Conservation (phyloP, 177 flowering plant genomes). For the Tripterygium wilfordii region DNA sequence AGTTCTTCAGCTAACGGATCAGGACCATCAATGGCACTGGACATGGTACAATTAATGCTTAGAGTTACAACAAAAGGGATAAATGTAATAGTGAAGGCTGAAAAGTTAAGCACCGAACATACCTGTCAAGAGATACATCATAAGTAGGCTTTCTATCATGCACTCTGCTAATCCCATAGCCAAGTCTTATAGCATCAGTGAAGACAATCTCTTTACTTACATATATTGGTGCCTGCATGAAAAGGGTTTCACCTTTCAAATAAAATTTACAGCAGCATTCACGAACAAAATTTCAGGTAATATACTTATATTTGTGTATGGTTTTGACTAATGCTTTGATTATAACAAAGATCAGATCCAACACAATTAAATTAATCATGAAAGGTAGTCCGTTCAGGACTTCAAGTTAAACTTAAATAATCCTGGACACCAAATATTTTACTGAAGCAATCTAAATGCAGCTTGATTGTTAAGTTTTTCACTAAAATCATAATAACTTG, state of each 20-base stretch:
- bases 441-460: too few species aligned
- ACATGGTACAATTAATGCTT: slow-evolving; percentile 11
- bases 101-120: not conserved
- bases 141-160: slow-evolving; percentile 41
- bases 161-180: slow-evolving; percentile 41
- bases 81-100: not conserved
- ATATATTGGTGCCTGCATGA: slow-evolving; percentile 65
- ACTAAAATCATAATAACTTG: too few species aligned
- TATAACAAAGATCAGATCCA: too few species aligned
- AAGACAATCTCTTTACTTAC: slow-evolving; percentile 62
- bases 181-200: slow-evolving; percentile 60
- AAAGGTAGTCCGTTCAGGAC: too few species aligned
- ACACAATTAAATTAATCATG: too few species aligned
- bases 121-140: slow-evolving; percentile 38
- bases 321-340: too few species aligned
- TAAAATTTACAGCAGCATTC: not conserved
- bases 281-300: too few species aligned
- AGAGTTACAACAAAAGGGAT: slow-evolving; percentile 5
- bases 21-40: slow-evolving; percentile 77
- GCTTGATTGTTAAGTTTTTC: too few species aligned
- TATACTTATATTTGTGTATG: too few species aligned
- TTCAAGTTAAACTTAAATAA: too few species aligned
- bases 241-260: not conserved
- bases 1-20: slow-evolving; percentile 60
- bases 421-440: too few species aligned